phyloP scores from a whole-genome alignment of 257 asterid genomes.

The Asclepias syriaca region DNA sequence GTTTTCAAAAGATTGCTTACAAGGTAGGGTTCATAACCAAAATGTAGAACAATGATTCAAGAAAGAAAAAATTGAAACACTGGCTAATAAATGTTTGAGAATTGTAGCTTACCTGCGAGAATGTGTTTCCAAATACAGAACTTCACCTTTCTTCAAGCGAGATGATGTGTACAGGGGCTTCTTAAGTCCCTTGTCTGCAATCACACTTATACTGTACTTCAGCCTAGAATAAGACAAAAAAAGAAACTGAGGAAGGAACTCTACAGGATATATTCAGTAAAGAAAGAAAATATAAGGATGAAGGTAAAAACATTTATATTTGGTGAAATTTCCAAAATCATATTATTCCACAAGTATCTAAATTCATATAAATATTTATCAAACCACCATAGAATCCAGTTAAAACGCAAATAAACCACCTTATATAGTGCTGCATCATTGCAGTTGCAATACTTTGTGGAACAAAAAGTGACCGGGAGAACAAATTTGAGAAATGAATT shows the following conservation, averaged over 20 bases:
- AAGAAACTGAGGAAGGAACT: conserved; percentile 9
- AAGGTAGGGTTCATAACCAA: background rate
- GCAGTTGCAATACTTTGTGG: background rate
- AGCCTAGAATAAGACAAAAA: conserved; percentile 52
- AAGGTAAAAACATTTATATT: background rate
- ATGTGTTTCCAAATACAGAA: conserved; percentile 80
- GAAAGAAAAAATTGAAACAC: background rate
- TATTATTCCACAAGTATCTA: background rate
- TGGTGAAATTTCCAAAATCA: background rate
- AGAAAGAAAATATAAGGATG: background rate
- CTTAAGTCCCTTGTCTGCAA: conserved; percentile 92
- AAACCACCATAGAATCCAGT: background rate
- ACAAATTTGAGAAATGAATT: background rate
- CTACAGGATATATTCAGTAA: background rate
- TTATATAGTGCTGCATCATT: background rate
- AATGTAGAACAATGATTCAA: background rate
- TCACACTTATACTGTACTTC: conserved; percentile 86
- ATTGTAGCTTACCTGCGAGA: conserved; percentile 50
- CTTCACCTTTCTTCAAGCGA: conserved; percentile 96
- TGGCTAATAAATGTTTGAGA: background rate
- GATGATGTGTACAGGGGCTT: conserved; percentile 79
- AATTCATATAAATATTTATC: background rate
- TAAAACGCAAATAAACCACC: background rate
- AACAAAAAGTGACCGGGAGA: background rate
- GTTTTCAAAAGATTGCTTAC: background rate